phyloP scores from a whole-genome alignment of 2,329 filamentous ascomycete species.

The Trichophyton rubrum region DNA sequence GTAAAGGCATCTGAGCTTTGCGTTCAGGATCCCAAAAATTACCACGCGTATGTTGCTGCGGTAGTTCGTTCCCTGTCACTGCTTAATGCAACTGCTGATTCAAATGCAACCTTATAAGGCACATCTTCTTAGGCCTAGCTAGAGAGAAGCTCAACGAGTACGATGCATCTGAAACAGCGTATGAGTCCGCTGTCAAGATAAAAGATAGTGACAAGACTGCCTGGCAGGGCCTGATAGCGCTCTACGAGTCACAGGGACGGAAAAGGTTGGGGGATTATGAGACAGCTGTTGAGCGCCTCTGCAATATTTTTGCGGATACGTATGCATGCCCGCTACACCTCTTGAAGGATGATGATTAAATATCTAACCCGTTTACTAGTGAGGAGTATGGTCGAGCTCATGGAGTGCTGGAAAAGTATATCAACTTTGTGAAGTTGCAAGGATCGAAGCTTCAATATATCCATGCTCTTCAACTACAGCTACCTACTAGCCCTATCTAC shows the following conservation, averaged over 20 bases:
- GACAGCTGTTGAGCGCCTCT: conserved; percentile 58
- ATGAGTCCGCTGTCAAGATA: conserved; percentile 56
- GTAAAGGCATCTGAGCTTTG: conserved; percentile 57
- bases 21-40: conserved; percentile 61
- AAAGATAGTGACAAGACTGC: conserved; percentile 68
- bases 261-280: conserved; percentile 63
- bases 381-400: conserved; percentile 49
- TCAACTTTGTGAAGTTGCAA: conserved; percentile 58
- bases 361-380: conserved; percentile 20
- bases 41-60: conserved; percentile 54
- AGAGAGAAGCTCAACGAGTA: conserved; percentile 61
- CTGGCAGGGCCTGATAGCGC: conserved; percentile 77
- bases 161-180: conserved; percentile 64
- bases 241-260: conserved; percentile 67
- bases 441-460: conserved; percentile 64
- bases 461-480: conserved; percentile 58
- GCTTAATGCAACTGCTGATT: conserved; percentile 6
- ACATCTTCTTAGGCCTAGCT: conserved; percentile 79
- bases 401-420: conserved; percentile 63
- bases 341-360: background rate
- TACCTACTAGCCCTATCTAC: conserved; percentile 74
- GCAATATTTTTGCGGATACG: conserved; percentile 57
- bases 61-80: background rate
- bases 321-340: conserved; percentile 27
- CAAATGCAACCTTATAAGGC: conserved; percentile 32